Evolutionary conservation across 371 early-diverging fungal genomes (phyloP).

Genomic region (Mortierella sp.): DNA sequence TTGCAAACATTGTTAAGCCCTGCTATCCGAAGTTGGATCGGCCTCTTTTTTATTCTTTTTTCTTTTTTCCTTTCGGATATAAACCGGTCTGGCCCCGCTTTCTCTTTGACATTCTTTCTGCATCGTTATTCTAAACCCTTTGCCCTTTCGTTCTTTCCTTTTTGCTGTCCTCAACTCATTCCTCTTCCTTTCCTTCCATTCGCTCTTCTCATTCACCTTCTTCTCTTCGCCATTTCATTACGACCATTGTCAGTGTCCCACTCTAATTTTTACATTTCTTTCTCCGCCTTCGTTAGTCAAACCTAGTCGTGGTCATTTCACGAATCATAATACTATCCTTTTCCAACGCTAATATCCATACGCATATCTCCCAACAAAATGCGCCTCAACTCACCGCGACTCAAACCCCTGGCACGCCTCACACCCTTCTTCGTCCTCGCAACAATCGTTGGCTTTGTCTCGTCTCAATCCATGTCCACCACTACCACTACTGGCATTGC

Average conservation of each 20-base stretch:
- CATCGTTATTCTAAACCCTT: not conserved
- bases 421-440: not conserved
- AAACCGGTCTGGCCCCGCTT: not conserved
- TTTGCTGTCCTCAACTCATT: not conserved
- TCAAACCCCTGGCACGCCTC: not conserved
- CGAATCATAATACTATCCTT: not conserved
- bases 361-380: not conserved
- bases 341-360: not conserved
- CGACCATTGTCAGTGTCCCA: too few relatives aligned
- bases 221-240: not conserved
- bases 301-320: not conserved
- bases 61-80: not conserved
- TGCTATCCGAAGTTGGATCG: not conserved
- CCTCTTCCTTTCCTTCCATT: not conserved
- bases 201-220: not conserved
- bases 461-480: constrained; percentile 6
- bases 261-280: too few relatives aligned
- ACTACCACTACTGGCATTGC: not conserved
- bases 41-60: not conserved
- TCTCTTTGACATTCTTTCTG: not conserved
- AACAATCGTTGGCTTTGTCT: not conserved
- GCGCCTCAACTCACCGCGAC: not conserved
- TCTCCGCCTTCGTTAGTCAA: too few relatives aligned
- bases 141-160: not conserved
- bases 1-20: too few relatives aligned